These are phyloP conservation scores for Leishmania turanica DNA, from an alignment of 208 protist species.

Conservation along the genomic window DNA sequence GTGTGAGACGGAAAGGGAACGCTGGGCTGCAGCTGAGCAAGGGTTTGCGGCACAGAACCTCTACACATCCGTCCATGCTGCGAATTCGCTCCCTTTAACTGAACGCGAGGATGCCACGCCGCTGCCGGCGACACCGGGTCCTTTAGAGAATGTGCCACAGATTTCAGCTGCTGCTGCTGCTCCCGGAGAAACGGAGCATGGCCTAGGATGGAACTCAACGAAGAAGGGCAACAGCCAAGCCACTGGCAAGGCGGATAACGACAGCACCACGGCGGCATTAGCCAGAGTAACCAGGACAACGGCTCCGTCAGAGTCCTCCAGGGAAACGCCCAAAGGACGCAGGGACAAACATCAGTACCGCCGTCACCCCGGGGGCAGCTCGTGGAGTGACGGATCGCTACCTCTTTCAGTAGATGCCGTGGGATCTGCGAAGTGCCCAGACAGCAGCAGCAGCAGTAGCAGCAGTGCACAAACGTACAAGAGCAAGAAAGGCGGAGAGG, in stretches of 20 bases:
- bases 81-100: not conserved
- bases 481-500: not conserved
- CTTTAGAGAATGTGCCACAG: not conserved
- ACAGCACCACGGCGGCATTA: not conserved
- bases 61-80: not conserved
- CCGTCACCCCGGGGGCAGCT: not conserved
- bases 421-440: not conserved
- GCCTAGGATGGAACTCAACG: not conserved
- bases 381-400: not conserved
- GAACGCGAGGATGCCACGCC: not conserved
- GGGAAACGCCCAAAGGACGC: not conserved
- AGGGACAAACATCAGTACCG: not conserved
- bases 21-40: conserved; percentile 7
- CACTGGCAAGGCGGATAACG: not conserved
- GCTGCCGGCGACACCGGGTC: no score
- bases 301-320: not conserved
- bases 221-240: not conserved
- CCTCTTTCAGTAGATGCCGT: not conserved
- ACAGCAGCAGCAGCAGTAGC: not conserved
- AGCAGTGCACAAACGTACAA: not conserved
- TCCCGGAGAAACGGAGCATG: not conserved
- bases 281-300: not conserved
- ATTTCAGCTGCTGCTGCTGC: not conserved
- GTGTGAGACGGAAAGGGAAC: conserved; percentile 15
- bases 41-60: no score